Conservation (phyloP, 441 rosid genomes). For the Cnidoscolus chayamansa region DNA sequence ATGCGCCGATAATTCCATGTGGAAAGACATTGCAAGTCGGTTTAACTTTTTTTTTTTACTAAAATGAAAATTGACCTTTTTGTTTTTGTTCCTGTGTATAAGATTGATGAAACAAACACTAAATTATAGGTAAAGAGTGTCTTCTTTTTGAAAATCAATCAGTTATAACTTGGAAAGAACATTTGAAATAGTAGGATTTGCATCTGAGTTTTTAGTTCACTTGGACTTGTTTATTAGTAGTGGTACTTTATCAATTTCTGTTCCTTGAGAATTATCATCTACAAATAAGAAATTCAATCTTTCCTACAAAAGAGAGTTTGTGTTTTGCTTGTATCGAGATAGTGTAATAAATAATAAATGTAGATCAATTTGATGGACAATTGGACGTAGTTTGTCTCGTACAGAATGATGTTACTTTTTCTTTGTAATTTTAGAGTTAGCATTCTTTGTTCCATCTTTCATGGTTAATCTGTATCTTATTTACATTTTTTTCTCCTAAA, state of each 20-base stretch:
- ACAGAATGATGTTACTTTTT: background rate
- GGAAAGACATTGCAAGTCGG: background rate
- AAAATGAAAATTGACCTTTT: background rate
- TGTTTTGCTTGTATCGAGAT: background rate
- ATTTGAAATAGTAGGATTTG: slow-evolving; percentile 1
- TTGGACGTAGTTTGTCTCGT: background rate
- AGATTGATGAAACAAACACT: too few relatives aligned
- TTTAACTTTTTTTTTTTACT: background rate
- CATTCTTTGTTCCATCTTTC: background rate
- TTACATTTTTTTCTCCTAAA: slow-evolving; percentile 2
- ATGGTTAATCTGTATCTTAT: background rate
- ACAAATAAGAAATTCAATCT: background rate
- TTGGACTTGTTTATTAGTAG: background rate
- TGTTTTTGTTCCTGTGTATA: background rate
- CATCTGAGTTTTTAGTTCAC: background rate
- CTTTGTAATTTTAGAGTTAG: slow-evolving; percentile 2
- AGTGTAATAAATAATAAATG: background rate
- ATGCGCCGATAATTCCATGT: background rate
- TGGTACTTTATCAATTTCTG: background rate
- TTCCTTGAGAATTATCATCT: background rate
- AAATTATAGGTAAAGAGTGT: too few relatives aligned
- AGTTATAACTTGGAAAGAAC: background rate
- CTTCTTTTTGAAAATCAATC: background rate
- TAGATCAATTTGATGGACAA: background rate
- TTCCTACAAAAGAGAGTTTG: background rate